Evolutionary conservation across 495 filamentous ascomycete species (phyloP), one percentile per base, ranked within the genome.

Genomic region (Talaromyces trachyspermus): DNA sequence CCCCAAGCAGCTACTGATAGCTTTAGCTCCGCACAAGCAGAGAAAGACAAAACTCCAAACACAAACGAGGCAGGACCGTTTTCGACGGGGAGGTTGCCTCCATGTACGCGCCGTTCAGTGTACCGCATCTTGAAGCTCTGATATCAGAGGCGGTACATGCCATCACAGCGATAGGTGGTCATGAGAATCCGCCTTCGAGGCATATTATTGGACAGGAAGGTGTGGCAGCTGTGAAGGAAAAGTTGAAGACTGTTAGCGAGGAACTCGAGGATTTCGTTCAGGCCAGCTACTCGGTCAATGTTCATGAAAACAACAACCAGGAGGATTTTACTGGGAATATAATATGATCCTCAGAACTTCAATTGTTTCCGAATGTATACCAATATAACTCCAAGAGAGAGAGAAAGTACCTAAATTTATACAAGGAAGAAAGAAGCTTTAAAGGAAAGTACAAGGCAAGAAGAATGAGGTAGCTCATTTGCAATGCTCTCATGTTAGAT

Each of bases 251-350:
- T 17, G 85, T 95, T 2, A 94, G 88, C 44, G 90, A 97, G 60
- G 92, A 97, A 65, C 57, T 97, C 30, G 92, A 97, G 61, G 92
- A 96, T 48, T 97, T 96, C 66, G 83, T 95, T 24, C 87, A 92
- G 54, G 84, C 86, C 18, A 95, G 89, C 51, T 75, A 84, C 51
- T 84, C 84, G 1, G 88, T 90, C 27, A 89, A 92, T 61, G 85
- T 90, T 55, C 80, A 64, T 46, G 54, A 54, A 18, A 42, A 46
- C 26, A 46, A 27, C 2, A 30, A 15, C 12, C 29, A 46, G 18
- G 39, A 42, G 14, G 39, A 42, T 7, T 38, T 42, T 42, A 26
- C 15, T 24, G 39, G 11, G 39, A 23, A 26, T 24, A 42, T 24
- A 20, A 26, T 24, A n/a, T n/a, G n/a, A n/a, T n/a, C n/a, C n/a